Evolutionary conservation across 179 eudicot species (phyloP).

Genomic region (Drosera spatulata): DNA sequence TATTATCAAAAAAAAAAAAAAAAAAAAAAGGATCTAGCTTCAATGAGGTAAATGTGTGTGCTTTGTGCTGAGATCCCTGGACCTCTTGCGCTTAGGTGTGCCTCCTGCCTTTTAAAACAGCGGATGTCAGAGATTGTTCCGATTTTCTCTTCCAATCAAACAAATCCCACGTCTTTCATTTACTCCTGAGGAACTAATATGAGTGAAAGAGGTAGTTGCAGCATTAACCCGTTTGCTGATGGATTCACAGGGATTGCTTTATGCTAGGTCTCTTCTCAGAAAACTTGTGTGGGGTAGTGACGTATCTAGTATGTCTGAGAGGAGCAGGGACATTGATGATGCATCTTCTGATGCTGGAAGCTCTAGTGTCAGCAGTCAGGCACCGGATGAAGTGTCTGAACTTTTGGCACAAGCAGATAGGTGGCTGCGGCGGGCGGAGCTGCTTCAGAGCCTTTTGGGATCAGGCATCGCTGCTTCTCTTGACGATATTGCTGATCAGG

Average conservation of each 20-base stretch:
- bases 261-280: conserved; percentile 70
- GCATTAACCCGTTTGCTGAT: conserved; percentile 4
- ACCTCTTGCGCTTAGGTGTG: too few relatives aligned
- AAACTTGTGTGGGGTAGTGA: conserved; percentile 64
- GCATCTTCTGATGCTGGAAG: conserved; percentile 91
- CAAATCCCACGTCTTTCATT: too few relatives aligned
- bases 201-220: background rate
- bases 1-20: too few relatives aligned
- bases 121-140: too few relatives aligned
- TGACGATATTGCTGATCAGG: conserved; percentile 94
- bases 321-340: conserved; percentile 69
- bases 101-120: too few relatives aligned
- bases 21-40: too few relatives aligned
- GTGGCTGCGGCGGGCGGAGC: conserved; percentile 89
- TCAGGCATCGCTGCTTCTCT: conserved; percentile 92
- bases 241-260: conserved; percentile 57
- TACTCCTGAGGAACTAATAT: too few relatives aligned
- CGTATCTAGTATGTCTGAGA: conserved; percentile 51
- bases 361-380: conserved; percentile 65
- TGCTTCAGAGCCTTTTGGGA: conserved; percentile 93
- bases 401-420: conserved; percentile 61
- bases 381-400: conserved; percentile 67
- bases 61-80: too few relatives aligned
- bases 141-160: too few relatives aligned
- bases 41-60: too few relatives aligned